Base-by-base conservation (phyloP, 768 basidiomycete genomes). In the Boletus coccyginus region DNA sequence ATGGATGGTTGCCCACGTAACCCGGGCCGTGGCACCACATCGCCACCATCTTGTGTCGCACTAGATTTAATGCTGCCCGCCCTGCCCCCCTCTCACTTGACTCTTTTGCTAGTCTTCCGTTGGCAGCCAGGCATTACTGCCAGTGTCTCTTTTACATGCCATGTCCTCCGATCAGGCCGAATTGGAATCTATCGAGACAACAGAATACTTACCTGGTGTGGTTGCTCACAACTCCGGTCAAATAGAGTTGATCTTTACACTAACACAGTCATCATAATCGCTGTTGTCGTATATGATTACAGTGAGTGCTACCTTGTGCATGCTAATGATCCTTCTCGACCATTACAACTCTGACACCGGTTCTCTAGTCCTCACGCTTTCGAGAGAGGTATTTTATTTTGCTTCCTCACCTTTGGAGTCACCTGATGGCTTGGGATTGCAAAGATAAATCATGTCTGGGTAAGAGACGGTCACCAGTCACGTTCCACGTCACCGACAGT, bases 391-490 rank as follows among this genome's bases (percentile, higher is more conserved):
- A 44, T 21, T 7, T 58, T 31, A 10, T 47, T 31, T 19, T 12
- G 14, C 12, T 32, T 19, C 12, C 9, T n/a, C 17, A 13, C 5
- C 4, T 7, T 36, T 14, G 8, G 38, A 9, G 7, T n/a, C 36
- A n/a, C 24, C n/a, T 32, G 0, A 38, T 27, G 8, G 7, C 3
- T 36, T 4, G 35, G 27, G 9, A 19, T 6, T 12, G 5, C 35
- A 21, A 35, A 62, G 61, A 27, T 62, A 32, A 35, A 54, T 2
- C 54, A 62, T 16, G 13, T 62, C 32, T 62, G 60, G 60, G 60
- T 62, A 36, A 39, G 5, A 9, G 32, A 36, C 12, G 7, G 2
- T 8, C 16, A 4, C 12, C 7, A 7, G 7, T 8, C 24, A 17
- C 3, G 7, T 39, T 7, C 12, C n/a, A 3, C 1, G 13, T 33